Evolutionary conservation across 306 rosid genomes (phyloP), one percentile per base, ranked within the genome.

Genomic region (Psophocarpus tetragonolobus): DNA sequence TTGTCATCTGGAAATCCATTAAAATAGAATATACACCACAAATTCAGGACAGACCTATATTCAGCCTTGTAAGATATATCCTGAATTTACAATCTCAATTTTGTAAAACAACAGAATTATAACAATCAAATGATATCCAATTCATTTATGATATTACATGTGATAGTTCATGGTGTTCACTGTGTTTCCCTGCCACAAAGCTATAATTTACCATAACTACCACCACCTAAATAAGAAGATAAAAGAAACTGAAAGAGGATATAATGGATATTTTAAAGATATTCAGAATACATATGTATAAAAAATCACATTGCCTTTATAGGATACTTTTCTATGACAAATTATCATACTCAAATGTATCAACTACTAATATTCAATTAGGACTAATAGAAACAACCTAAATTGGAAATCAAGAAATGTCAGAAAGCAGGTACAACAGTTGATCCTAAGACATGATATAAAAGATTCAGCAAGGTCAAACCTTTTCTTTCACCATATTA

Each of bases 401-500:
- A 51, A 71, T 45, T 70, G 54, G 75, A 60, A 18, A 48, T 29
- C 73, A 80, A 81, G 38, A 42, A 42, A 73, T 53, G 53, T 14
- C 74, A 80, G 47, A 42, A 41, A 23, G 74, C 67, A 38, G 68
- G 23, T 41, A 11, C 61, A 48, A 66, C 71, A 6, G 20, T 20
- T 48, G 50, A 50, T 66, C 15, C 69, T 18, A 80, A 45, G 47
- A 72, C 58, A 82, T 71, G 35, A 82, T 29, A 82, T 47, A 74
- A 81, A 62, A 81, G 60, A 81, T 56, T 68, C 73, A 41, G 80
- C 71, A 61, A 71, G 67, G 71, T 57, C 89, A 77, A 83, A 96
- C 99, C 98, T 92, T 96, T 54, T 96, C 96, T 85, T 92, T 96
- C 88, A 96, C 99, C 97, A 86, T 96, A 83, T 30, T 91, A 83